These are phyloP conservation scores for Hypocreales sp. DNA, from an alignment of 2,329 filamentous ascomycete species.

Conservation along the genomic window DNA sequence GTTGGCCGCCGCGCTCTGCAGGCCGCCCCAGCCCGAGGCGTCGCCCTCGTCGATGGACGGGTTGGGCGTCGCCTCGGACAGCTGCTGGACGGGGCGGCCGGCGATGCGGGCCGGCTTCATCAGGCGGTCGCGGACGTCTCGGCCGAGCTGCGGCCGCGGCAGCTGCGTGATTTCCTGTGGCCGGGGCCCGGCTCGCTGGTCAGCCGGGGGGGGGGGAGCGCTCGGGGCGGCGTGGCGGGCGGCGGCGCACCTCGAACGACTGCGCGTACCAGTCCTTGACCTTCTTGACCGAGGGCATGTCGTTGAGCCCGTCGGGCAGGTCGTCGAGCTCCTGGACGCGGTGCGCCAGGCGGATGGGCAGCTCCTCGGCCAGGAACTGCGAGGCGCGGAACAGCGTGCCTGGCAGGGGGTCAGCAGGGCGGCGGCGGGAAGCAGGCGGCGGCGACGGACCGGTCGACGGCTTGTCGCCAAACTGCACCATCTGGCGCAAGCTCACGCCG, in stretches of 20 bases:
- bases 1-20: slow-evolving; percentile 13
- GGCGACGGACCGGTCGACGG: slow-evolving; percentile 64
- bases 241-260: slow-evolving; percentile 73
- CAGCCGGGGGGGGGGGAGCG: slow-evolving; percentile 1
- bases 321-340: slow-evolving; percentile 87
- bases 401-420: slow-evolving; percentile 28
- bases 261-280: slow-evolving; percentile 99
- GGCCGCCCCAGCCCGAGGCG: slow-evolving; percentile 45
- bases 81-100: slow-evolving; percentile 48
- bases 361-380: slow-evolving; percentile 94
- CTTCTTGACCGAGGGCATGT: slow-evolving; percentile 92
- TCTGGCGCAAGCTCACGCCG: slow-evolving; percentile 89
- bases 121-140: slow-evolving; percentile 66
- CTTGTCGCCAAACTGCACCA: slow-evolving; percentile 96
- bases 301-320: slow-evolving; percentile 86
- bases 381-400: slow-evolving; percentile 94
- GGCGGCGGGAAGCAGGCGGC: not conserved
- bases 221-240: slow-evolving; percentile 1
- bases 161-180: slow-evolving; percentile 78
- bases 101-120: slow-evolving; percentile 44
- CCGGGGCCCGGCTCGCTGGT: slow-evolving; percentile 1
- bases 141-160: slow-evolving; percentile 58
- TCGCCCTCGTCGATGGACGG: slow-evolving; percentile 78
- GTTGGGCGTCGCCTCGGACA: slow-evolving; percentile 76
- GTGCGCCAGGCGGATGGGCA: slow-evolving; percentile 91